These are phyloP conservation scores for Coemansia sp. DNA, from an alignment of 192 early-diverging fungal species.

Conservation along the genomic window DNA sequence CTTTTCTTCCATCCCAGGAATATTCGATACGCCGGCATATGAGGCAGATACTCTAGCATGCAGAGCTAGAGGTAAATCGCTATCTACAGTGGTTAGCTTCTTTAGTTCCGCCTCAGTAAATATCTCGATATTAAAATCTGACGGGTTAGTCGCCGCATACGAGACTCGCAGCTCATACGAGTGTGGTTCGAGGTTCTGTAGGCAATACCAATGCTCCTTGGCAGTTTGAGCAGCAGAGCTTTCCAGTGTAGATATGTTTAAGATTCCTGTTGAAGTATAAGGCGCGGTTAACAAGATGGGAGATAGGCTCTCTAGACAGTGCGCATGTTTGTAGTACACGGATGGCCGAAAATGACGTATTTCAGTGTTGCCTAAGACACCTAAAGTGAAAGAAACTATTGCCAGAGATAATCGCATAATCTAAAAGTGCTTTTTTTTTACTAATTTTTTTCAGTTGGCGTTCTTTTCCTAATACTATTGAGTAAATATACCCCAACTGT, in stretches of 20 bases:
- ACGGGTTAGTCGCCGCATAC: slow-evolving; percentile 36
- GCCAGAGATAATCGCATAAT: neutral
- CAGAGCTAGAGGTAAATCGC: neutral
- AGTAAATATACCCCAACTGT: too few relatives aligned
- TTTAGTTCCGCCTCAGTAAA: slow-evolving; percentile 12
- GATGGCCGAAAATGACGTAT: slow-evolving; percentile 32
- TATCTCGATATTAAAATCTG: slow-evolving; percentile 26
- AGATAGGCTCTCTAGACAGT: neutral
- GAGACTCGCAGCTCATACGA: slow-evolving; percentile 50
- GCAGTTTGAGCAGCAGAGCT: slow-evolving; percentile 11
- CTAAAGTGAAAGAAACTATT: neutral
- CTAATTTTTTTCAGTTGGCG: too few relatives aligned
- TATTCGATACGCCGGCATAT: slow-evolving; percentile 29
- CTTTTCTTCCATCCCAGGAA: slow-evolving; percentile 16
- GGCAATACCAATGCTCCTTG: slow-evolving; percentile 33
- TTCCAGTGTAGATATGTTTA: slow-evolving; percentile 14
- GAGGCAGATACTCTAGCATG: slow-evolving; percentile 26
- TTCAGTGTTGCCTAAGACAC: slow-evolving; percentile 32
- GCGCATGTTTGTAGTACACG: neutral
- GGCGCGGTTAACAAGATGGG: slow-evolving; percentile 12
- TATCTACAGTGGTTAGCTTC: neutral
- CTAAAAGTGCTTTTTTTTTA: too few relatives aligned
- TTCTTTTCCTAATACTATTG: too few relatives aligned
- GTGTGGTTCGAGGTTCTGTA: slow-evolving; percentile 7
- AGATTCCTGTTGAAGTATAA: slow-evolving; percentile 10